Conservation (phyloP, 495 filamentous ascomycete genomes). For the Aspergillus asperescens region DNA sequence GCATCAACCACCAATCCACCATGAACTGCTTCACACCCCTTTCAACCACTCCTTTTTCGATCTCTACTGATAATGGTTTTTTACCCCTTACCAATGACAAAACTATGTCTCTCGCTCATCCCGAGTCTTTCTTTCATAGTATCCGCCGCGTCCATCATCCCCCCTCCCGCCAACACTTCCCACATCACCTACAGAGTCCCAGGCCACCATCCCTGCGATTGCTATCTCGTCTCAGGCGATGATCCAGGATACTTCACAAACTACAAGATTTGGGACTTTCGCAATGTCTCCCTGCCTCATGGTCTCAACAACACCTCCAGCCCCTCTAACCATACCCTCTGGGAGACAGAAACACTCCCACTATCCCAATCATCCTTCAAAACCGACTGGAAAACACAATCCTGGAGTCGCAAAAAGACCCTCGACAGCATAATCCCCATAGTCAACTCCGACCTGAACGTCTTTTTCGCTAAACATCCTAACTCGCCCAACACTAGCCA, state of each 20-base stretch:
- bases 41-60: background rate
- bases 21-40: background rate
- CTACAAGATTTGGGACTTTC: constrained; percentile 67
- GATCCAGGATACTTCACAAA: constrained; percentile 53
- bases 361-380: constrained; percentile 36
- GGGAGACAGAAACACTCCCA: constrained; percentile 17
- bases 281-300: constrained; percentile 31
- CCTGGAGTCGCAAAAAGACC: constrained; percentile 50
- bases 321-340: constrained; percentile 5
- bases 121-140: constrained; percentile 9
- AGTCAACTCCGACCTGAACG: constrained; percentile 59
- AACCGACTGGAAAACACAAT: constrained; percentile 54
- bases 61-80: background rate
- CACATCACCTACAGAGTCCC: background rate
- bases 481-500: constrained; percentile 9
- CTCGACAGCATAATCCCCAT: constrained; percentile 44
- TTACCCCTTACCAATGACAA: constrained; percentile 9
- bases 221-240: constrained; percentile 34
- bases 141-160: background rate
- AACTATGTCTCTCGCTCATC: background rate
- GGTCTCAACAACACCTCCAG: constrained; percentile 8
- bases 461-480: constrained; percentile 51
- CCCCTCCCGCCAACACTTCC: background rate
- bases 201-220: constrained; percentile 28
- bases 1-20: too few relatives aligned